Percentiles rank a stretch among this genome's conserved stretches.
These are phyloP conservation scores for Cordyceps cateniannulata DNA, from an alignment of 2,329 filamentous ascomycete species.

Conservation along the genomic window DNA sequence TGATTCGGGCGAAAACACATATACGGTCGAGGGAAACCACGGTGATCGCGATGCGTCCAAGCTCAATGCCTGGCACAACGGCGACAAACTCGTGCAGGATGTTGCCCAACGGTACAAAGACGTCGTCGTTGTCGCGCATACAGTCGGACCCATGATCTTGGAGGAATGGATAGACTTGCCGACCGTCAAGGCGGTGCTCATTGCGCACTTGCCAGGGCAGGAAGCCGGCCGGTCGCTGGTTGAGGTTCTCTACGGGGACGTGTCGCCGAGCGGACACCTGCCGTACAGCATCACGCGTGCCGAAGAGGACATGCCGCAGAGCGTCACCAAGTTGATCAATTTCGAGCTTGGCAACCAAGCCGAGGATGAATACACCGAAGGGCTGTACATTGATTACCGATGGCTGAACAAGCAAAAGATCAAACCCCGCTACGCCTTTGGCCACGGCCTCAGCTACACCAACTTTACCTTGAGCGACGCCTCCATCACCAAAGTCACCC, in stretches of 20 bases:
- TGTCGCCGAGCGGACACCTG: slow-evolving; percentile 70
- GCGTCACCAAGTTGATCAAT: slow-evolving; percentile 35
- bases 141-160: slow-evolving; percentile 75
- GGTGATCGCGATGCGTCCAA: slow-evolving; percentile 68
- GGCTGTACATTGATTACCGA: slow-evolving; percentile 83
- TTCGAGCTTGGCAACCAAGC: slow-evolving; percentile 54
- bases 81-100: slow-evolving; percentile 66
- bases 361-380: slow-evolving; percentile 78
- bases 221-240: slow-evolving; percentile 78
- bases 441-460: slow-evolving; percentile 79
- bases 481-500: slow-evolving; percentile 38
- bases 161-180: slow-evolving; percentile 75
- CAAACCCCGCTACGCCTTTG: slow-evolving; percentile 76
- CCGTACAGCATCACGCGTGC: slow-evolving; percentile 80
- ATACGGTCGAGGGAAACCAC: slow-evolving; percentile 47
- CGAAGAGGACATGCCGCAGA: slow-evolving; percentile 63
- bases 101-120: slow-evolving; percentile 51
- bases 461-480: slow-evolving; percentile 55
- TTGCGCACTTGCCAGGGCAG: slow-evolving; percentile 82
- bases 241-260: slow-evolving; percentile 71
- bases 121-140: slow-evolving; percentile 79
- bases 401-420: slow-evolving; percentile 75
- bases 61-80: slow-evolving; percentile 63
- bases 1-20: slow-evolving; percentile 76
- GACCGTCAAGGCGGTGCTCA: slow-evolving; percentile 69